A percentile compares a stretch with the other conserved stretches of the same genome.
Evolutionary conservation across 1,284 basidiomycete genomes (phyloP).

Genomic region (Exobasidium rhododendri): DNA sequence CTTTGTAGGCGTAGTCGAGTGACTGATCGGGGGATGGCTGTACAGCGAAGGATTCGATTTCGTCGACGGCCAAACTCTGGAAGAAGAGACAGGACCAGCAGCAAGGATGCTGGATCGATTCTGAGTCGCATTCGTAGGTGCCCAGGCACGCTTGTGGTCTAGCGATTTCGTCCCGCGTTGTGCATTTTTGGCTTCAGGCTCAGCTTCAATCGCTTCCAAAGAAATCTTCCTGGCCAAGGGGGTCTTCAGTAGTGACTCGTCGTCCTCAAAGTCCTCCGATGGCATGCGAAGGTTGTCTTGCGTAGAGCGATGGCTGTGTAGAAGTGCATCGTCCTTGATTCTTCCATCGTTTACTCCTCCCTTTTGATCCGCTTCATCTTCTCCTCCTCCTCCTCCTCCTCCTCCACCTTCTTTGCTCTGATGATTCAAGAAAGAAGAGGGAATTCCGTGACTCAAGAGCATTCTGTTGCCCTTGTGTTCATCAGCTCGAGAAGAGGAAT

Average conservation of each 20-base stretch:
- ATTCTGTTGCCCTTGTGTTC: neutral
- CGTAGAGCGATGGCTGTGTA: neutral
- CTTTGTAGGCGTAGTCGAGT: too few species aligned
- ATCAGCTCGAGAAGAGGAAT: neutral
- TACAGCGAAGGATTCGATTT: neutral
- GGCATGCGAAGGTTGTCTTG: too few species aligned
- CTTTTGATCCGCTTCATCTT: conserved; percentile 1
- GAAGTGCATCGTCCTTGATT: too few species aligned
- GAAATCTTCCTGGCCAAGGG: neutral
- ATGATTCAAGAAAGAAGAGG: too few species aligned
- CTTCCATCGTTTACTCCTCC: neutral
- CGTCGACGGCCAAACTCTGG: neutral
- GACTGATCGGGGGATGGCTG: neutral
- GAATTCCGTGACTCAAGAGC: neutral
- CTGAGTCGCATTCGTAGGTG: neutral
- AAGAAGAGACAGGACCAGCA: neutral
- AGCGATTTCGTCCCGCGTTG: neutral
- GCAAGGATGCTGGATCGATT: neutral
- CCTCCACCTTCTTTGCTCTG: too few species aligned
- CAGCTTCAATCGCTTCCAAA: neutral
- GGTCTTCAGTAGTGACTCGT: neutral
- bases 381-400: neutral
- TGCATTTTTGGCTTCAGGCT: neutral
- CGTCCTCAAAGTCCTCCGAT: too few species aligned
- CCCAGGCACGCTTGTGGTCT: neutral